Evolutionary conservation across 306 rosid species (phyloP).

Genomic region (Castanea mollissima): DNA sequence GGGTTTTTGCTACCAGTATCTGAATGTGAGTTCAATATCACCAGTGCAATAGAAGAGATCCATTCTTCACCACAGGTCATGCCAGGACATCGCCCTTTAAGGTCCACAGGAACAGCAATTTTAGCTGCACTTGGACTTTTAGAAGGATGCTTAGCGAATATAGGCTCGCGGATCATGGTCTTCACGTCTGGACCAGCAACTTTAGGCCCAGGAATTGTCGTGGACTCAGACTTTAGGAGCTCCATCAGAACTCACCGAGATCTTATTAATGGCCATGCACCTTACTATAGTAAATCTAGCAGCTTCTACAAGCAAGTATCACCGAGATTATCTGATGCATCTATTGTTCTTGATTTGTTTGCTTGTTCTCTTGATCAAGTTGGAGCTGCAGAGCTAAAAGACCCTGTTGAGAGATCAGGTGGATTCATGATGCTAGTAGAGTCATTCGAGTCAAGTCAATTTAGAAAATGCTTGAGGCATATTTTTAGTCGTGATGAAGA

Average conservation of each 20-base stretch:
- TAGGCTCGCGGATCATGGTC: conserved; percentile 84
- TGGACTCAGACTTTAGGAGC: conserved; percentile 49
- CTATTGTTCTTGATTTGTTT: conserved; percentile 73
- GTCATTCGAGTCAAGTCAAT: conserved; percentile 66
- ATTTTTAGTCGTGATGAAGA: conserved; percentile 49
- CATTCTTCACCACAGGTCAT: conserved; percentile 35
- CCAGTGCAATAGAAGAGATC: conserved; percentile 72
- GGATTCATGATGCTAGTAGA: conserved; percentile 79
- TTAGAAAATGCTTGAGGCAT: conserved; percentile 67
- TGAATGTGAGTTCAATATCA: conserved; percentile 73
- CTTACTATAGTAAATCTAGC: conserved; percentile 46
- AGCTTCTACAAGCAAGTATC: conserved; percentile 56
- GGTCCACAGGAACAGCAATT: conserved; percentile 82
- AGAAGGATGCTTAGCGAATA: conserved; percentile 55
- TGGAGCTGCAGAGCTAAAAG: conserved; percentile 72
- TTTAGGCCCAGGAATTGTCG: conserved; percentile 70
- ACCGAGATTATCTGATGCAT: conserved; percentile 49
- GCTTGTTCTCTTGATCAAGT: conserved; percentile 91
- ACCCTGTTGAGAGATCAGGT: conserved; percentile 69
- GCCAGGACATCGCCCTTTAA: conserved; percentile 50
- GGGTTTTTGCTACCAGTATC: conserved; percentile 68
- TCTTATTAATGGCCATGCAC: conserved; percentile 57
- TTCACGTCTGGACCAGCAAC: conserved; percentile 93
- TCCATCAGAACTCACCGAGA: conserved; percentile 74
- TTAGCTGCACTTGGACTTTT: conserved; percentile 77